Percentiles rank a stretch among this genome's conserved stretches.
phyloP scores from a whole-genome alignment of 2,329 filamentous ascomycete genomes.

The Claviceps pazoutovae region DNA sequence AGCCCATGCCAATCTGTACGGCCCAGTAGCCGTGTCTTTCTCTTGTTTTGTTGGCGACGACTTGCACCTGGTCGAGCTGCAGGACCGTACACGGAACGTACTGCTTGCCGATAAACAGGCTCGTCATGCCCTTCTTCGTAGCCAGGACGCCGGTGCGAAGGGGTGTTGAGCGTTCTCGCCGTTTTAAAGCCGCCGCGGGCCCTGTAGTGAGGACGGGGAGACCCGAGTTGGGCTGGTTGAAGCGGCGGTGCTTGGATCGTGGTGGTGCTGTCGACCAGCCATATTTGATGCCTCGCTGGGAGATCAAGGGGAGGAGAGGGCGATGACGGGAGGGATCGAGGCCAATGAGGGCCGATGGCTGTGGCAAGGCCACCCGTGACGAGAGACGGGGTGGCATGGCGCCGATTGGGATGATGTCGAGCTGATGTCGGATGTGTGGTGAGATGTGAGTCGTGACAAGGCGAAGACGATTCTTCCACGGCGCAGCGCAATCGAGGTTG shows the following conservation, averaged over 20 bases:
- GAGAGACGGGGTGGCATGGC: conserved; percentile 33
- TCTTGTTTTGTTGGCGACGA: conserved; percentile 73
- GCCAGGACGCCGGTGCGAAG: conserved; percentile 70
- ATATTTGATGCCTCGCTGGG: conserved; percentile 38
- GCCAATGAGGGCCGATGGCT: conserved; percentile 18
- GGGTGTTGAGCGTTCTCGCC: conserved; percentile 44
- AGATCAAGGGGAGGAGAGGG: conserved; percentile 31
- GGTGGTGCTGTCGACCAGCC: conserved; percentile 46
- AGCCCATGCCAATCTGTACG: conserved; percentile 74
- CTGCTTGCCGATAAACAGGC: conserved; percentile 65
- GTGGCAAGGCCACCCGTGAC: conserved; percentile 28
- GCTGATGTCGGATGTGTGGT: neutral
- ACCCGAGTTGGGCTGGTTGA: conserved; percentile 44
- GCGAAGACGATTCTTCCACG: too few relatives aligned
- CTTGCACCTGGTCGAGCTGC: conserved; percentile 84
- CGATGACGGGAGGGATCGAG: conserved; percentile 19
- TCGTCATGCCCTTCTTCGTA: conserved; percentile 92
- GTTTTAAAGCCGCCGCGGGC: conserved; percentile 45
- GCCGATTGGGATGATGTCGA: neutral
- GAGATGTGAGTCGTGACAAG: too few relatives aligned
- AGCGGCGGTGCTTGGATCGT: conserved; percentile 40
- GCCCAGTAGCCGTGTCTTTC: conserved; percentile 81
- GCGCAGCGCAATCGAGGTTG: too few relatives aligned
- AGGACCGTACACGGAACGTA: conserved; percentile 82
- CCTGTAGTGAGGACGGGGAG: conserved; percentile 43